Evolutionary conservation across 2,329 filamentous ascomycete species (phyloP).

Genomic region (Bipolaris victoriae): DNA sequence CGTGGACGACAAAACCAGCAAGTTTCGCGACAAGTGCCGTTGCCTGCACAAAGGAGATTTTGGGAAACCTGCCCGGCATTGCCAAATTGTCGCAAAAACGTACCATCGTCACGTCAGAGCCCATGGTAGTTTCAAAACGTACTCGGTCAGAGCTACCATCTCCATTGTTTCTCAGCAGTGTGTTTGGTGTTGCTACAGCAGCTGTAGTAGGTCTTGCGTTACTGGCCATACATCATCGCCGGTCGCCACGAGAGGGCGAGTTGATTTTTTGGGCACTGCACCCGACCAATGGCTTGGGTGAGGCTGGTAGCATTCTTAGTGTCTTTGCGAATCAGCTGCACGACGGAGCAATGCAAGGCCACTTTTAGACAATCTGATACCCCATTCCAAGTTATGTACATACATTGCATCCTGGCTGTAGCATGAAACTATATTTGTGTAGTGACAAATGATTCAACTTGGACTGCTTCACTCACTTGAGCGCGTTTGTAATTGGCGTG

Average conservation of each 20-base stretch:
- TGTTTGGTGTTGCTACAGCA: slow-evolving; percentile 32
- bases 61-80: slow-evolving; percentile 33
- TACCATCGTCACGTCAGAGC: slow-evolving; percentile 14
- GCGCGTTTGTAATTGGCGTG: neutral
- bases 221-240: slow-evolving; percentile 42
- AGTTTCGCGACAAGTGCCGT: slow-evolving; percentile 19
- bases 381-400: neutral
- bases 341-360: slow-evolving; percentile 20
- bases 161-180: slow-evolving; percentile 31
- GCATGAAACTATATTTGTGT: neutral
- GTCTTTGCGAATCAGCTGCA: slow-evolving; percentile 36
- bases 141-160: slow-evolving; percentile 38
- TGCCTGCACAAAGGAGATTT: slow-evolving; percentile 27
- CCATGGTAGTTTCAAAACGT: slow-evolving; percentile 13
- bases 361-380: slow-evolving; percentile 13
- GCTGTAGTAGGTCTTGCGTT: slow-evolving; percentile 32
- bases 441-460: neutral
- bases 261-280: slow-evolving; percentile 46
- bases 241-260: slow-evolving; percentile 39
- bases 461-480: neutral
- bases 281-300: slow-evolving; percentile 33
- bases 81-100: slow-evolving; percentile 24
- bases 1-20: slow-evolving; percentile 31
- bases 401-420: slow-evolving; percentile 1
- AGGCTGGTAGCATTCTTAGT: slow-evolving; percentile 42